phyloP scores from a whole-genome alignment of 345 rosid genomes.

The Garcia nutans region DNA sequence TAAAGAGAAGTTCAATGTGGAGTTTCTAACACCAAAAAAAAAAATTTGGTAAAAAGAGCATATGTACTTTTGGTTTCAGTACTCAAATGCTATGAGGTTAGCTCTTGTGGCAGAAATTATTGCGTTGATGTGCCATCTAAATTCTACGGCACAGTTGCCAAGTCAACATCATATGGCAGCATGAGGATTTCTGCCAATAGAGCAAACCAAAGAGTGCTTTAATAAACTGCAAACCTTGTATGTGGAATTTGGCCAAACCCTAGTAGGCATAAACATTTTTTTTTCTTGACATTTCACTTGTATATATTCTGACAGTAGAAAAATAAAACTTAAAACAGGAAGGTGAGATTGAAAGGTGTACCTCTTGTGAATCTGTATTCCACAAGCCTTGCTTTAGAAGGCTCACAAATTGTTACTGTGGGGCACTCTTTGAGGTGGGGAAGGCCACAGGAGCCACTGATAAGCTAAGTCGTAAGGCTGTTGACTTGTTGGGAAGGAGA shows the following conservation, averaged over 20 bases:
- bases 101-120: neutral
- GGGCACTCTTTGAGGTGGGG: slow-evolving; percentile 35
- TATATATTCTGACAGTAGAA: slow-evolving; percentile 18
- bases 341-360: slow-evolving; percentile 62
- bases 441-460: slow-evolving; percentile 20
- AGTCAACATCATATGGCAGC: neutral
- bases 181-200: neutral
- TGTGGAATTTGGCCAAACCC: neutral
- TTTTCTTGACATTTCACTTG: neutral
- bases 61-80: neutral
- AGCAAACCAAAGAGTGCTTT: neutral
- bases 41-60: neutral
- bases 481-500: slow-evolving; percentile 41
- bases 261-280: neutral
- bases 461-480: slow-evolving; percentile 26
- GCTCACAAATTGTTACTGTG: slow-evolving; percentile 70
- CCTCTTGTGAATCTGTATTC: slow-evolving; percentile 56
- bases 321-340: slow-evolving; percentile 51
- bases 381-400: slow-evolving; percentile 73
- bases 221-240: neutral
- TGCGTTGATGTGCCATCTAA: neutral
- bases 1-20: neutral
- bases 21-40: neutral
- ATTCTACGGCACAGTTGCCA: neutral
- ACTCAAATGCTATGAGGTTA: neutral